Percentiles rank a stretch among this genome's conserved stretches.
Conservation (phyloP, 75 land plant species). For the Pseudotsuga menziesii region DNA sequence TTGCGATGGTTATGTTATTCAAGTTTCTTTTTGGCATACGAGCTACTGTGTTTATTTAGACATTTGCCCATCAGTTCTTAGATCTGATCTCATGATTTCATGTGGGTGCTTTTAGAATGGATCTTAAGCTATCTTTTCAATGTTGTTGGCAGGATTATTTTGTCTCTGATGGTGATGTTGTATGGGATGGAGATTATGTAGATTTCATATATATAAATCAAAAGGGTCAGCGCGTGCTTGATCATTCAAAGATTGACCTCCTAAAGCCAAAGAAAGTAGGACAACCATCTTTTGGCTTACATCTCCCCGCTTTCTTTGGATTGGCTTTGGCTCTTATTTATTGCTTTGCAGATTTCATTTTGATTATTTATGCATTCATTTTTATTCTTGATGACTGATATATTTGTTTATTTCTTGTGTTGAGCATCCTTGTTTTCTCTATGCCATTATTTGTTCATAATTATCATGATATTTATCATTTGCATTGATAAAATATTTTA, state of each 20-base stretch:
- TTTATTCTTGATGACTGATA: no score
- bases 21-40: neutral
- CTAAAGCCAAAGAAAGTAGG: slow-evolving; percentile 34
- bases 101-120: neutral
- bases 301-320: no score
- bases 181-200: slow-evolving; percentile 45
- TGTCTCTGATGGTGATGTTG: slow-evolving; percentile 45
- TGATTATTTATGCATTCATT: no score
- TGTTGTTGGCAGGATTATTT: slow-evolving; percentile 39
- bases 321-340: no score
- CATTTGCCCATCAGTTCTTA: neutral
- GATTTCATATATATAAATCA: slow-evolving; percentile 42
- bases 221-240: slow-evolving; percentile 34
- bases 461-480: no score
- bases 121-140: neutral
- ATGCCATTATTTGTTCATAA: no score
- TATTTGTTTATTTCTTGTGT: no score
- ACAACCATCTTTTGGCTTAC: no score
- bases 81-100: neutral
- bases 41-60: neutral
- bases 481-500: no score
- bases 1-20: neutral
- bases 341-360: no score
- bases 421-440: no score
- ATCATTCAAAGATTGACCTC: slow-evolving; percentile 44